Evolutionary conservation across 495 filamentous ascomycete genomes (phyloP).

Genomic region (Penicillium nucicola): DNA sequence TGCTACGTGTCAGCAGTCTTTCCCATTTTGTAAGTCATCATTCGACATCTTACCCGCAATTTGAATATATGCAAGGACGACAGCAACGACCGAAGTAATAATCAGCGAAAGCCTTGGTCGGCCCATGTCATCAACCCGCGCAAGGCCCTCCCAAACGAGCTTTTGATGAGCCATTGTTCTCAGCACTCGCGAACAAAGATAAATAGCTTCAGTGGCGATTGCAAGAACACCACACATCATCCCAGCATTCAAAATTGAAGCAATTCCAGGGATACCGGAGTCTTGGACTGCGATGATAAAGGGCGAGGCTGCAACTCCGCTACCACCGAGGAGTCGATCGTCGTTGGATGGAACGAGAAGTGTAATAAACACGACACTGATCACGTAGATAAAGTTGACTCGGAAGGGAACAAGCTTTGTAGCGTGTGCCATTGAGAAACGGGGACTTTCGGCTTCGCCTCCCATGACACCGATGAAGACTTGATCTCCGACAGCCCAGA

Average conservation of each 20-base stretch:
- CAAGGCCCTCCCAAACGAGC: constrained; percentile 18
- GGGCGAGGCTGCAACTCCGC: constrained; percentile 26
- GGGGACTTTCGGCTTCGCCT: constrained; percentile 26
- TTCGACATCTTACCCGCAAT: constrained; percentile 14
- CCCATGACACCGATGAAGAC: constrained; percentile 25
- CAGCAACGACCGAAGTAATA: constrained; percentile 15
- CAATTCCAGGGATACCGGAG: constrained; percentile 22
- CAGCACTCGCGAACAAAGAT: constrained; percentile 27
- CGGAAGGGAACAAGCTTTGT: constrained; percentile 28
- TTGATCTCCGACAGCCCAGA: constrained; percentile 27
- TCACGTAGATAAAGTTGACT: constrained; percentile 28
- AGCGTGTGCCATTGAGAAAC: constrained; percentile 26
- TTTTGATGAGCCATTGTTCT: constrained; percentile 25
- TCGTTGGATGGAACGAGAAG: constrained; percentile 27
- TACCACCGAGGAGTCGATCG: constrained; percentile 16
- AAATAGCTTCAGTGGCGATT: constrained; percentile 28
- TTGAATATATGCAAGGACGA: constrained; percentile 29
- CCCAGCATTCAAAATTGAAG: constrained; percentile 26
- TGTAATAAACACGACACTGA: constrained; percentile 22
- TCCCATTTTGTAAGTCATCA: constrained; percentile 6
- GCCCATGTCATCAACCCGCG: constrained; percentile 21
- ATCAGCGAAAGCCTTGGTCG: constrained; percentile 21
- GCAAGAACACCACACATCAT: constrained; percentile 29
- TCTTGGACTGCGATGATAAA: constrained; percentile 32
- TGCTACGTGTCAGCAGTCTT: not conserved